These are phyloP conservation scores for Coemansia sp. DNA, from an alignment of 371 early-diverging fungal genomes.

Conservation along the genomic window DNA sequence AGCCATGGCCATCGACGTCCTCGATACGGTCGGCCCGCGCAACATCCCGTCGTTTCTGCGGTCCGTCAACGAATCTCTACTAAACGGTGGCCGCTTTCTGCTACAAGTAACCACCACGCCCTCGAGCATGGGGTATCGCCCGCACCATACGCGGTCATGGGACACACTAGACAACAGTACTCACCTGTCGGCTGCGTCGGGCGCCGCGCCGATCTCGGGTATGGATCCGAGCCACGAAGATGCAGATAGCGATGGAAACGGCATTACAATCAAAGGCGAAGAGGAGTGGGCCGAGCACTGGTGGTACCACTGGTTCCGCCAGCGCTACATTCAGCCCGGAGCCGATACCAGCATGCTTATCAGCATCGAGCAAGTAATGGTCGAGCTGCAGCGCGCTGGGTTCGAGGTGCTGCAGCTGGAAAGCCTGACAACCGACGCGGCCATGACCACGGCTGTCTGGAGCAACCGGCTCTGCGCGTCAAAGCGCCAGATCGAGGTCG, in stretches of 20 bases:
- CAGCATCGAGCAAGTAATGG: slow-evolving; percentile 43
- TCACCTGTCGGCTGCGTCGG: not conserved
- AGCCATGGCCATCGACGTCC: slow-evolving; percentile 37
- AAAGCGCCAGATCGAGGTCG: slow-evolving; percentile 46
- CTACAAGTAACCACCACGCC: slow-evolving; percentile 47
- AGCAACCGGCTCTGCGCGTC: slow-evolving; percentile 35
- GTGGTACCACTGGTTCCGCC: slow-evolving; percentile 52
- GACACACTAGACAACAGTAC: slow-evolving; percentile 4
- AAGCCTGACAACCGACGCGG: slow-evolving; percentile 45
- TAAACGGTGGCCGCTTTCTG: slow-evolving; percentile 30
- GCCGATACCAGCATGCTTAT: slow-evolving; percentile 40
- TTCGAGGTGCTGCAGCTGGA: slow-evolving; percentile 47
- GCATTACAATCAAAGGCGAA: slow-evolving; percentile 7
- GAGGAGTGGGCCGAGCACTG: slow-evolving; percentile 47
- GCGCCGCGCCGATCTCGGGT: not conserved
- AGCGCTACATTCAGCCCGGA: slow-evolving; percentile 42
- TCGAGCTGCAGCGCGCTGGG: slow-evolving; percentile 45
- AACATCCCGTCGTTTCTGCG: slow-evolving; percentile 32
- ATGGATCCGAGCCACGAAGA: not conserved
- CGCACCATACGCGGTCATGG: slow-evolving; percentile 1
- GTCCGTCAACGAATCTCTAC: slow-evolving; percentile 21
- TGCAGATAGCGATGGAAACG: not conserved
- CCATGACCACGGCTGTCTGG: slow-evolving; percentile 42
- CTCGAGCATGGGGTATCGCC: slow-evolving; percentile 32
- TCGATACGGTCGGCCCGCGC: slow-evolving; percentile 35